Base-by-base conservation (phyloP, 2,329 filamentous ascomycete genomes). In the Paradendryphiella salina region DNA sequence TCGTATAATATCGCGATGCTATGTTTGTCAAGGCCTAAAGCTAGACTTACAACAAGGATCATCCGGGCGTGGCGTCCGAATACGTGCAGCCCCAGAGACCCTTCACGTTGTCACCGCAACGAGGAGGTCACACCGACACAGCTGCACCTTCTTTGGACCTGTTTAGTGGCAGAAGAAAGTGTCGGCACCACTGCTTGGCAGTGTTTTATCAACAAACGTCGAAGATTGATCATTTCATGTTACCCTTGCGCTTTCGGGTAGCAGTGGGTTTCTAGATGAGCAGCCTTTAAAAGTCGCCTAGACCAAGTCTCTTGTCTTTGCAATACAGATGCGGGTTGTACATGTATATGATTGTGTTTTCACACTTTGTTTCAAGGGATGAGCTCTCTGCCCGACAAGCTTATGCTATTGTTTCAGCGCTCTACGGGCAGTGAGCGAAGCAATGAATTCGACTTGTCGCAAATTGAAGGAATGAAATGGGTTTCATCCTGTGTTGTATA, bases 261-360 rank as follows among this genome's bases (percentile, higher is more conserved):
- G 56, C 32, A 55, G 64, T 55, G 61, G 67, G 53, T 53, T 33
- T 48, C 41, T 51, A 44, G 40, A 45, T 50, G 40, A 45, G 43
- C 56, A 60, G 52, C 58, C 61, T 65, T 61, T 5, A 62, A 67
- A 68, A 72, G 67, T 70, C 49, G 67, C 65, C 51, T 61, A 61
- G 63, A 66, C 65, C 34, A 38, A 69, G 66, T 69, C 42, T 64
- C 57, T 52, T 71, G 66, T 64, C 66, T 65, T 60, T 59, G 67
- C 65, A 63, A 66, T 66, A 72, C 69, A 71, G 67, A 72, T 69
- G 63, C 66, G 65, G 65, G 64, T 54, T 57, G 60, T 56, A 71
- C 63, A 70, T 61, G 20, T 3, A 11, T 21, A 32, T 18, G 42
- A 4, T 6, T 40, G 15, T 40, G 23, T 29, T 40, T 14, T 13